Conservation (phyloP, 2,329 filamentous ascomycete species). For the Pyrenophora tritici-repentis region DNA sequence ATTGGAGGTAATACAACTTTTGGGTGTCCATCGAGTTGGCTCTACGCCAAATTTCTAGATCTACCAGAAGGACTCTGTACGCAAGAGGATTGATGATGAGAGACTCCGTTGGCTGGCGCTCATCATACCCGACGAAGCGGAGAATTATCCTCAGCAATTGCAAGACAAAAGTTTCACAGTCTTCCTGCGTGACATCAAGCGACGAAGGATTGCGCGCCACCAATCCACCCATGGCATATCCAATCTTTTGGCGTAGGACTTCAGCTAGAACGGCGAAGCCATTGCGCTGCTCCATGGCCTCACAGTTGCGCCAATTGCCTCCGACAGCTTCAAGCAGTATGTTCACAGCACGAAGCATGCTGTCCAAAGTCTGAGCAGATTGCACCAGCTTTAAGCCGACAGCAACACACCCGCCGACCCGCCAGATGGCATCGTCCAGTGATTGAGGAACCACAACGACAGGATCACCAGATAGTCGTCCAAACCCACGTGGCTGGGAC, state of each 20-base stretch:
- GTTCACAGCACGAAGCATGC: slow-evolving; percentile 76
- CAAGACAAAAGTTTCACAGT: slow-evolving; percentile 58
- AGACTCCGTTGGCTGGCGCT: slow-evolving; percentile 77
- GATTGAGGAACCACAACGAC: slow-evolving; percentile 80
- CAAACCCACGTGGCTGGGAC: slow-evolving; percentile 78
- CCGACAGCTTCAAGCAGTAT: slow-evolving; percentile 85
- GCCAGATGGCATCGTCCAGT: slow-evolving; percentile 91
- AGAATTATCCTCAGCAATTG: slow-evolving; percentile 77
- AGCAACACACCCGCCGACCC: slow-evolving; percentile 86
- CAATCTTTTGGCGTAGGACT: slow-evolving; percentile 82
- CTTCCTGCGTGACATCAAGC: slow-evolving; percentile 40
- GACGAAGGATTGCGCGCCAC: slow-evolving; percentile 56
- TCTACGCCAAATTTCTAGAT: slow-evolving; percentile 90
- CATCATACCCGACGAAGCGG: slow-evolving; percentile 86
- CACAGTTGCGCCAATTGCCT: slow-evolving; percentile 95
- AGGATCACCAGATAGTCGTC: slow-evolving; percentile 80
- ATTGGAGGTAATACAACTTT: slow-evolving; percentile 90
- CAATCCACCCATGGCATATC: slow-evolving; percentile 51
- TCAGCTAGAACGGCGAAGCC: slow-evolving; percentile 88
- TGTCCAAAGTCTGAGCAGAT: slow-evolving; percentile 70
- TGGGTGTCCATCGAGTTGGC: slow-evolving; percentile 73
- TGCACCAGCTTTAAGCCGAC: slow-evolving; percentile 85
- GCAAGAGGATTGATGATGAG: slow-evolving; percentile 95
- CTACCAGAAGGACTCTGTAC: slow-evolving; percentile 88
- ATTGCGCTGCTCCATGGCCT: slow-evolving; percentile 95